Evolutionary conservation across 495 filamentous ascomycete genomes (phyloP).

Genomic region (Neurospora sublineolata): DNA sequence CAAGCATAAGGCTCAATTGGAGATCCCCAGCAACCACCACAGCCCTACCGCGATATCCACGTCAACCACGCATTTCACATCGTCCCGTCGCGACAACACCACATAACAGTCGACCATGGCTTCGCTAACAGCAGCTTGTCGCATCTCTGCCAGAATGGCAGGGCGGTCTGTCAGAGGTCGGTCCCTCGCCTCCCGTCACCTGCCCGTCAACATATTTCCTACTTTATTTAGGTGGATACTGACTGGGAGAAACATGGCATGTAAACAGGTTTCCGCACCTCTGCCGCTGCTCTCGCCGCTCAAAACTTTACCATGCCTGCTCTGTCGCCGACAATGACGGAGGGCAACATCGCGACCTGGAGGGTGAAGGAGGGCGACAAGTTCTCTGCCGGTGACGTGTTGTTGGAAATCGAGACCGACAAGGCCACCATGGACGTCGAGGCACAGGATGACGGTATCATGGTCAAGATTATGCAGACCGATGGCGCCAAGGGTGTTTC

Average conservation of each 20-base stretch:
- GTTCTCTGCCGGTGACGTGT: slow-evolving; percentile 65
- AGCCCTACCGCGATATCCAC: background rate
- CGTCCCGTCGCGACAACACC: background rate
- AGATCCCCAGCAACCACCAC: background rate
- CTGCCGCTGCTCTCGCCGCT: slow-evolving; percentile 47
- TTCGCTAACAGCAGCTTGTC: slow-evolving; percentile 39
- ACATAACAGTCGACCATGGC: slow-evolving; percentile 30
- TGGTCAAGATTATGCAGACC: slow-evolving; percentile 65
- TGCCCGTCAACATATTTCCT: slow-evolving; percentile 1
- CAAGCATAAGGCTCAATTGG: background rate
- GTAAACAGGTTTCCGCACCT: slow-evolving; percentile 49
- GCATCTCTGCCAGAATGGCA: slow-evolving; percentile 36
- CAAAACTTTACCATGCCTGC: slow-evolving; percentile 78
- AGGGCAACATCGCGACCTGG: slow-evolving; percentile 70
- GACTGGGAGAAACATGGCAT: background rate
- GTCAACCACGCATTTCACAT: background rate
- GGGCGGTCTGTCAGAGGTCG: slow-evolving; percentile 38
- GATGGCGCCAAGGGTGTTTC: slow-evolving; percentile 60
- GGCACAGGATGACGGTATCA: slow-evolving; percentile 67
- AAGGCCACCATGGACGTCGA: slow-evolving; percentile 89
- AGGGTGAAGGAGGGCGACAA: slow-evolving; percentile 68
- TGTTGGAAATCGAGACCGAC: slow-evolving; percentile 80
- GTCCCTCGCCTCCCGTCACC: slow-evolving; percentile 5
- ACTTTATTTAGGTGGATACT: background rate
- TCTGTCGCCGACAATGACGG: slow-evolving; percentile 79